A percentile compares a stretch with the other conserved stretches of the same genome.
Conservation (phyloP, 2,329 filamentous ascomycete species). For the Aureobasidium subglaciale region DNA sequence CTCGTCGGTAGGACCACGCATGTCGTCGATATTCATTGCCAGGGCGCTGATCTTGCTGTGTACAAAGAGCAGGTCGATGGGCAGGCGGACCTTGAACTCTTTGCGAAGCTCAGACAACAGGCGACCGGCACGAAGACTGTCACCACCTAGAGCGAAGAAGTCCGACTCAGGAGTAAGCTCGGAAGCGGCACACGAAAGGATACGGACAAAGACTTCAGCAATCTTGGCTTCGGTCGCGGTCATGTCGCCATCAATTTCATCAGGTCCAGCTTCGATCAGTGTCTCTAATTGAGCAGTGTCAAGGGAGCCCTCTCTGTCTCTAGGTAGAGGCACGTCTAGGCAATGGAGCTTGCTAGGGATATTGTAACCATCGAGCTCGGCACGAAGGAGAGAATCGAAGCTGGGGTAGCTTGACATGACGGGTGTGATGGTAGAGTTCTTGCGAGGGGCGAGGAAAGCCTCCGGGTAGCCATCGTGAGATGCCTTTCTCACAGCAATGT, state of each 20-base stretch:
- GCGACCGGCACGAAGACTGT: slow-evolving; percentile 48
- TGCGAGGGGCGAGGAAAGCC: slow-evolving; percentile 29
- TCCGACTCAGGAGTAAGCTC: slow-evolving; percentile 39
- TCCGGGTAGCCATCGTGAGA: slow-evolving; percentile 25
- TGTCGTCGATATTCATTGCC: slow-evolving; percentile 32
- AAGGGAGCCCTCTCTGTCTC: slow-evolving; percentile 21
- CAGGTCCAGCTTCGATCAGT: slow-evolving; percentile 3
- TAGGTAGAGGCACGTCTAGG: slow-evolving; percentile 24
- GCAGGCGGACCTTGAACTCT: slow-evolving; percentile 43
- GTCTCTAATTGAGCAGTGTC: slow-evolving; percentile 20
- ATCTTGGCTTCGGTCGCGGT: slow-evolving; percentile 33
- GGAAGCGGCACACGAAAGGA: slow-evolving; percentile 35
- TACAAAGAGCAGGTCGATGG: slow-evolving; percentile 47
- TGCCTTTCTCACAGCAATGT: slow-evolving; percentile 23
- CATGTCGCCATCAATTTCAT: slow-evolving; percentile 15
- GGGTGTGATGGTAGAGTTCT: slow-evolving; percentile 10
- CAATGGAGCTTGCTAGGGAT: slow-evolving; percentile 24
- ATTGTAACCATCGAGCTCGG: slow-evolving; percentile 24
- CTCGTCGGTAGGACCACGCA: slow-evolving; percentile 13
- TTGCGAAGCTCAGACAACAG: slow-evolving; percentile 46
- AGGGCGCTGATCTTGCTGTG: slow-evolving; percentile 40
- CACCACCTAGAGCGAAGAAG: slow-evolving; percentile 49
- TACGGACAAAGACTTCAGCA: slow-evolving; percentile 39
- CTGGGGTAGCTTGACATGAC: slow-evolving; percentile 2
- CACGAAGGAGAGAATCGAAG: slow-evolving; percentile 19